Percentiles rank a stretch among this genome's conserved stretches.
Evolutionary conservation across 345 rosid species (phyloP).

Genomic region (Lumnitzera racemosa): DNA sequence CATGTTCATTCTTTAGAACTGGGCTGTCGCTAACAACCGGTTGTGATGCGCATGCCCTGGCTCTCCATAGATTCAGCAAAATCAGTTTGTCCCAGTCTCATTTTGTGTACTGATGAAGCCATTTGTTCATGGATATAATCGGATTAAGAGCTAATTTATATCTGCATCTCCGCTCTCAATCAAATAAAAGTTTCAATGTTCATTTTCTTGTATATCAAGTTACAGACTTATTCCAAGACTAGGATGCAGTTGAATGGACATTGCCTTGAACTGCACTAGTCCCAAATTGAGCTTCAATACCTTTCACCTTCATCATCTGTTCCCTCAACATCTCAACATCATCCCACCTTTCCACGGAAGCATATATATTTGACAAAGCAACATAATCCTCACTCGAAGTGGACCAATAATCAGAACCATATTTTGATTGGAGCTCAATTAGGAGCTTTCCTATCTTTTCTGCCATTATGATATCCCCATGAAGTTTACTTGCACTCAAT

Average conservation of each 20-base stretch:
- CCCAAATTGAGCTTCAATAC: slow-evolving; percentile 12
- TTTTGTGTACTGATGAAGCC: too few relatives aligned
- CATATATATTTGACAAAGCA: slow-evolving; percentile 52
- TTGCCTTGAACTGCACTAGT: slow-evolving; percentile 3
- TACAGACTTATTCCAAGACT: too few relatives aligned
- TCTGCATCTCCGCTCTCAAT: too few relatives aligned
- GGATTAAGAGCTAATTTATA: too few relatives aligned
- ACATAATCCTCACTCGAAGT: slow-evolving; percentile 37
- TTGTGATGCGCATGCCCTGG: too few relatives aligned
- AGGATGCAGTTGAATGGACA: not conserved
- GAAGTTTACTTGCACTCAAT: slow-evolving; percentile 36
- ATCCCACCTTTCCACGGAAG: slow-evolving; percentile 43
- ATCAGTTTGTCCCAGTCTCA: too few relatives aligned
- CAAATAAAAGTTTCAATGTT: too few relatives aligned
- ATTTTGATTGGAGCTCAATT: slow-evolving; percentile 17
- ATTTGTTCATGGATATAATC: too few relatives aligned
- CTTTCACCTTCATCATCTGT: slow-evolving; percentile 26
- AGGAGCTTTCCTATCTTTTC: slow-evolving; percentile 43
- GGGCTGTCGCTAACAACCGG: too few relatives aligned
- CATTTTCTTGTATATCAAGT: too few relatives aligned
- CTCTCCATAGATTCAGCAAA: too few relatives aligned
- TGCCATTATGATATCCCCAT: slow-evolving; percentile 39
- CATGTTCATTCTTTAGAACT: too few relatives aligned
- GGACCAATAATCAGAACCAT: slow-evolving; percentile 5
- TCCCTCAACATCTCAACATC: slow-evolving; percentile 42